Base-by-base conservation (phyloP, 345 rosid species). In the Euphorbia peplus region DNA sequence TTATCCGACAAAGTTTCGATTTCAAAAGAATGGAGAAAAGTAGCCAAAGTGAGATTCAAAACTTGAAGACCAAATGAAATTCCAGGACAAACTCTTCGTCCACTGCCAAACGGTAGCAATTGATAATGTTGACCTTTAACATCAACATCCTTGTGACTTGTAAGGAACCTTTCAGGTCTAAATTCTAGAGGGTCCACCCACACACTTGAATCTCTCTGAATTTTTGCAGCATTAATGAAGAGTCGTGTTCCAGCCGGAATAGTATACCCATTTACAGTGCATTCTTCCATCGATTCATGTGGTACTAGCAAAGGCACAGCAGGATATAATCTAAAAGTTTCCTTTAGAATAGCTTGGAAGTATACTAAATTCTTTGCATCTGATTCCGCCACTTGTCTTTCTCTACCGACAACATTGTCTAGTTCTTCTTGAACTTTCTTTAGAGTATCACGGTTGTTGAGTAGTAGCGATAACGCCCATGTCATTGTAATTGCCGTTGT, bases 321-420 rank as follows among this genome's bases (percentile, higher is more conserved):
- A 0, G 74, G 74, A 55, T 75, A 76, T 7, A 79, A 29, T 7
- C 80, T 54, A 2, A 75, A 12, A 0, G 80, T 22, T 66, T 79
- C 83, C 30, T 76, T 76, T 2, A 76, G 1, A 4, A 73, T 35
- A 1, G 78, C 75, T 66, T 70, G 77, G 28, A 81, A 68, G 53
- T 75, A 81, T 11, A 41, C 66, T 19, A 81, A 57, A 8, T 69
- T 72, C n/a, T 37, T 19, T 0, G 53, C 3, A 48, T 81, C 82
- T 16, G 75, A 69, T 30, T 75, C 79, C 0, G 28, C 15, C 14
- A 75, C 71, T 26, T 32, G 69, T 21, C 79, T 60, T 18, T 75
- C 73, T 64, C 25, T 75, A 1, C 81, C 82, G 16, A 76, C 51
- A 3, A 28, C 26, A 24, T 0, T 10, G 54, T 72, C 75, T 1